Evolutionary conservation across 2,329 filamentous ascomycete genomes (phyloP), one percentile per base, ranked within the genome.

Genomic region (Pseudocercospora musae): DNA sequence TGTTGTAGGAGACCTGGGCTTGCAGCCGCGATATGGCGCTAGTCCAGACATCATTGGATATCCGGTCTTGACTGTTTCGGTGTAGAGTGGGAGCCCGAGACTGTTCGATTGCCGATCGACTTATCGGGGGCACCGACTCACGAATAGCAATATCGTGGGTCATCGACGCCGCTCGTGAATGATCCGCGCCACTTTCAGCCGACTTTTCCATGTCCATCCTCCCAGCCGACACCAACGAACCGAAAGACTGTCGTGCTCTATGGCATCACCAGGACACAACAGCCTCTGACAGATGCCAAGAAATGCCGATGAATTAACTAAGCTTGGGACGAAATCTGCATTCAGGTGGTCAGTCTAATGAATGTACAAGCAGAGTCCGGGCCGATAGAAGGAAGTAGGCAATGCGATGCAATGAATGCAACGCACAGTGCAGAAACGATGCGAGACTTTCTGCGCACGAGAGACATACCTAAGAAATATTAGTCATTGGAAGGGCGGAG

Each of bases 1-100:
- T 79, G 68, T 81, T 80, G 65, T 78, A 77, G 10, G 79, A 77
- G 27, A 81, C 77, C 64, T 82, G 80, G n/a, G 78, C 78, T 66
- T 82, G 80, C 46, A 82, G 68, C 13, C 79, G 77, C 44, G 77
- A 65, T 42, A 81, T 74, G 53, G 78, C 78, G 62, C 79, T 77
- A 42, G 70, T 66, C 73, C 73, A 75, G 40, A 70, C 66, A 58
- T 74, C 72, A 57, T 62, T 66, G 18, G 69, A 57, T 5, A 58
- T 29, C 15, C 64, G 62, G n/a, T 69, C 67, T 31, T 52, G 44
- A 31, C 59, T 49, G 23, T 58, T 59, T 58, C 44, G 60, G 23
- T 62, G 57, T 20, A 57, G 23, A 20, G 63, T 62, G 8, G 57
- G 57, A 40, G 46, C 50, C 27, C 65, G 59, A 42, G 61, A 44